Conservation (phyloP, 2,329 filamentous ascomycete genomes). For the Claviceps pazoutovae region DNA sequence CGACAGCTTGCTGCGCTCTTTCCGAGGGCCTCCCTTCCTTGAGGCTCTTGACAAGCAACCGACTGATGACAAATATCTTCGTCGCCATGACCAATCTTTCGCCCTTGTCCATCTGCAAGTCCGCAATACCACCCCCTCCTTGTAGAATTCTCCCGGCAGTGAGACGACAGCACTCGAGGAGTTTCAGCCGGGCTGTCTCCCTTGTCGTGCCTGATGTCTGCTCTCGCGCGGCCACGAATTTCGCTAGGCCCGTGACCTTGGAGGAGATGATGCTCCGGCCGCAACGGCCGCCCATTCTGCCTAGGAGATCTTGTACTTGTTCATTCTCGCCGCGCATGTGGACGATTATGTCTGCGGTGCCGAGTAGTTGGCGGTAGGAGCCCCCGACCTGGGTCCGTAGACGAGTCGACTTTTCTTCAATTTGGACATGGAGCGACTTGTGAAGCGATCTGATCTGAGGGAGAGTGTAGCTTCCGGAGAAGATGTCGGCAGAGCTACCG, state of each 20-base stretch:
- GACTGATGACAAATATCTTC: conserved; percentile 62
- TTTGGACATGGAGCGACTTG: conserved; percentile 41
- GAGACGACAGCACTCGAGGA: conserved; percentile 38
- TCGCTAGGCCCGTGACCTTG: conserved; percentile 45
- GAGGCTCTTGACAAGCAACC: conserved; percentile 62
- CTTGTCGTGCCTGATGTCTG: conserved; percentile 13
- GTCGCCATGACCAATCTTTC: conserved; percentile 43
- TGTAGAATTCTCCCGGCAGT: conserved; percentile 35
- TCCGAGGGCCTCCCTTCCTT: conserved; percentile 30
- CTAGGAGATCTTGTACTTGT: conserved; percentile 56
- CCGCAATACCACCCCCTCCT: conserved; percentile 17
- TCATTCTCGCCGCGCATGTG: conserved; percentile 72
- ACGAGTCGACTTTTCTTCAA: conserved; percentile 48
- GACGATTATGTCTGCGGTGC: conserved; percentile 87
- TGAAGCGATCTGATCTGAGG: conserved; percentile 51
- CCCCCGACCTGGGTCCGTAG: conserved; percentile 50
- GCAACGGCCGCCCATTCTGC: conserved; percentile 61
- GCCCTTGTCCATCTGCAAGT: conserved; percentile 23
- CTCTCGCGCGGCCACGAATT: conserved; percentile 23
- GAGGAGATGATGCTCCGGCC: conserved; percentile 56
- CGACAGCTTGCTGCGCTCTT: conserved; percentile 29
- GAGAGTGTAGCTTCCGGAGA: conserved; percentile 41
- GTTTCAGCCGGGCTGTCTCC: conserved; percentile 30
- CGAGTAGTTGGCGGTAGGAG: conserved; percentile 76
- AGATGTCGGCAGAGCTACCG: conserved; percentile 39